Evolutionary conservation across 176 grass and related monocot genomes (phyloP).

Genomic region (Raddia distichophylla): DNA sequence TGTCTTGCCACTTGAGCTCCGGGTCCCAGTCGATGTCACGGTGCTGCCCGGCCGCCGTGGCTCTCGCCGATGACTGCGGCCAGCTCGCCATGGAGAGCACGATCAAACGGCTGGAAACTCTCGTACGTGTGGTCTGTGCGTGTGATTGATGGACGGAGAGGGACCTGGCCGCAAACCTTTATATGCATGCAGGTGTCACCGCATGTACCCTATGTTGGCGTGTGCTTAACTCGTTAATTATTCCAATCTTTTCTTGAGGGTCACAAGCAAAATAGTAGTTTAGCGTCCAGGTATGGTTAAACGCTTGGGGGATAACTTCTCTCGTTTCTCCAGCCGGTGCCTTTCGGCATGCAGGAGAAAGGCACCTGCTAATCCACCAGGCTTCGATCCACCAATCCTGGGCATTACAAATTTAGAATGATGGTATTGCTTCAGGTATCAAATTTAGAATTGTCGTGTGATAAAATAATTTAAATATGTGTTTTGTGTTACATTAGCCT

Average conservation of each 20-base stretch:
- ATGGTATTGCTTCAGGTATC: neutral
- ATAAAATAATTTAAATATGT: too few species aligned
- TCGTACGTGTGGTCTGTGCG: neutral
- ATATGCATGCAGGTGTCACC: neutral
- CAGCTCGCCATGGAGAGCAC: conserved; percentile 29
- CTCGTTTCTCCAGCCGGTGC: too few species aligned
- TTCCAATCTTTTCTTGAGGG: conserved; percentile 16
- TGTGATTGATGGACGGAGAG: neutral
- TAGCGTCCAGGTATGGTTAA: neutral
- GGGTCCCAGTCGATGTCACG: conserved; percentile 41
- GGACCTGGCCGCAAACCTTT: neutral
- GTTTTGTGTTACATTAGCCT: too few species aligned
- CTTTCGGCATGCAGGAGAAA: neutral
- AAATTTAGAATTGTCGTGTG: too few species aligned
- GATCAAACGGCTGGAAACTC: neutral
- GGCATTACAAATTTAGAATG: neutral
- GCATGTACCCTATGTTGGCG: neutral
- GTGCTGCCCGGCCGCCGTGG: neutral
- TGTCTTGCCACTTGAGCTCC: conserved; percentile 28
- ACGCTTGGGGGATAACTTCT: conserved; percentile 8
- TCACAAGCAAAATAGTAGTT: neutral
- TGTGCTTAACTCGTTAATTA: neutral
- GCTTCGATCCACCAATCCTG: neutral
- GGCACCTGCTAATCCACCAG: neutral
- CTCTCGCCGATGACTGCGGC: neutral